Base-by-base conservation (phyloP, 208 protist species). In the Acanthamoeba triangularis region DNA sequence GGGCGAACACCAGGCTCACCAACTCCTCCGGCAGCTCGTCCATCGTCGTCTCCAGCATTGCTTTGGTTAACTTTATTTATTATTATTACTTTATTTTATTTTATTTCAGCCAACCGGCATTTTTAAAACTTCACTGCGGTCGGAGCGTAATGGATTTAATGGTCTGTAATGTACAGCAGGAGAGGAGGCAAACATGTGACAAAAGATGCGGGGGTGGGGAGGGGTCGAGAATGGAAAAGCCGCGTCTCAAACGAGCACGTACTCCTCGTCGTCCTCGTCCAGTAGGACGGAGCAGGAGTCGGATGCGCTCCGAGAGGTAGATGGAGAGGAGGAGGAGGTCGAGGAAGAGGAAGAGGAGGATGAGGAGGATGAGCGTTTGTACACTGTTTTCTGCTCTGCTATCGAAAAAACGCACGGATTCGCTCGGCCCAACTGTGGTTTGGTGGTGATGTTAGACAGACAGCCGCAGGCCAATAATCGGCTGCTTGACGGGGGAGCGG, bases 271-370 rank as follows among this genome's bases (percentile, higher is more conserved):
- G n/a, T 85, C 76, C 47, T 33, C 76, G 56, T 85, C 76, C 13
- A 91, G 11, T 3, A 72, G 47, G 59, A 72, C 35, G 30, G 84
- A 72, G 37, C 59, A 69, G 20, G 56, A 69, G 13, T 13, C 28
- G 13, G 14, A 20, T 28, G 4, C 49, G 37, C 25, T 33, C 72
- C 16, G 41, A 16, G 41, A 82, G 52, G 13, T 52, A 1, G 37
- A 82, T 18, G 28, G 35, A 78, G 69, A 30, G 35, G 69, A 41
- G 20, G 35, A 11, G 47, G 56, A 30, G 5, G 33, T 2, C 28
- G 41, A 59, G 18, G 56, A 90, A 65, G 47, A 90, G 0, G 59
- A 91, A 49, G 84, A 91, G 28, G 84, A 91, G 28, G 84, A 90
- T 30, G 54, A 91, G 7, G 76, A 37, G 1, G 76, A 85, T 20